A percentile compares a stretch with the other conserved stretches of the same genome.
Conservation (phyloP, 176 grass and related monocot species). For the Carex myosuroides region DNA sequence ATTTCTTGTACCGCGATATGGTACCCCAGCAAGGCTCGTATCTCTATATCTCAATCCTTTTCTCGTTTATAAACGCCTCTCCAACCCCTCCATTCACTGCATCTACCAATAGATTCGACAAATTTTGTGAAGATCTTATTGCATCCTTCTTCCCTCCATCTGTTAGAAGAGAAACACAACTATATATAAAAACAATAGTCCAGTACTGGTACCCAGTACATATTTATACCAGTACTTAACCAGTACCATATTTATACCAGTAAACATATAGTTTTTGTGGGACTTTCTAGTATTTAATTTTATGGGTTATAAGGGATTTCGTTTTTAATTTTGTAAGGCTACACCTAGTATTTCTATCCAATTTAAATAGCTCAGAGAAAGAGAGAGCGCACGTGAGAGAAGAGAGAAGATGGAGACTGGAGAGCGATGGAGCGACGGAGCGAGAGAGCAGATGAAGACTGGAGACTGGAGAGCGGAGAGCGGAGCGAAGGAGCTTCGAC, state of each 20-base stretch:
- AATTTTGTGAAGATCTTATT: conserved; percentile 27
- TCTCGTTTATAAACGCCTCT: conserved; percentile 70
- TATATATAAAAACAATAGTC: background rate
- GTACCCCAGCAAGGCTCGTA: conserved; percentile 43
- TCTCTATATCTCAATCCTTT: conserved; percentile 55
- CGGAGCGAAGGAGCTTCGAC: too few relatives aligned
- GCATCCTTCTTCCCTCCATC: conserved; percentile 52
- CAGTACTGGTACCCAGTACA: background rate
- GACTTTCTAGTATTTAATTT: too few relatives aligned
- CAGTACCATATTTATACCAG: background rate
- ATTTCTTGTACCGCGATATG: conserved; percentile 59
- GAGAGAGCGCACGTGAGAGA: too few relatives aligned
- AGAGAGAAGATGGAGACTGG: too few relatives aligned
- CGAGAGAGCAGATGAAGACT: too few relatives aligned
- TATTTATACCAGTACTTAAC: background rate
- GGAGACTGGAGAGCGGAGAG: too few relatives aligned
- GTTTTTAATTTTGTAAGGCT: too few relatives aligned
- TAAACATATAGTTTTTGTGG: background rate
- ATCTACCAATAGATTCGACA: conserved; percentile 49
- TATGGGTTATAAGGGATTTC: too few relatives aligned
- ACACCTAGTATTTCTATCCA: too few relatives aligned
- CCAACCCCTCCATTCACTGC: conserved; percentile 52
- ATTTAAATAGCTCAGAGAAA: too few relatives aligned
- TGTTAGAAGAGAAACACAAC: background rate
- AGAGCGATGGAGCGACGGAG: too few relatives aligned